These are phyloP conservation scores for Phytophthora chlamydospora DNA, from an alignment of 352 stramenopile species.

Conservation along the genomic window DNA sequence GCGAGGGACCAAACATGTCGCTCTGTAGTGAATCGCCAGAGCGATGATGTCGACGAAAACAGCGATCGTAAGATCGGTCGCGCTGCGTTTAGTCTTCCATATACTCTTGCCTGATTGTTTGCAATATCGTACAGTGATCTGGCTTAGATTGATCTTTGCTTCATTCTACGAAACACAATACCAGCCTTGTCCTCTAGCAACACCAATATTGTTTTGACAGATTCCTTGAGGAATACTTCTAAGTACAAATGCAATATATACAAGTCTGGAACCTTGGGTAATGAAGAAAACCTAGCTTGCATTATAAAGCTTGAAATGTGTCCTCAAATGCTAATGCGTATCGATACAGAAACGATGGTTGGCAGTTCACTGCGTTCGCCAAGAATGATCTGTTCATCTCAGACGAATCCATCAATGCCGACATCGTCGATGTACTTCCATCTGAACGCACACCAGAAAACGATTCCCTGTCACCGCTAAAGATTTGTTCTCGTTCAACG, in stretches of 20 bases:
- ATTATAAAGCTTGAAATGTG: conserved; percentile 21
- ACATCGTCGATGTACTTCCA: background rate
- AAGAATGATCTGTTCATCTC: conserved; percentile 20
- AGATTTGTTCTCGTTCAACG: conserved; percentile 18
- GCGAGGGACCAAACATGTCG: conserved; percentile 28
- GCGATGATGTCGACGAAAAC: conserved; percentile 9
- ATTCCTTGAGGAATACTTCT: no score
- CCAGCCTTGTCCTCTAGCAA: no score
- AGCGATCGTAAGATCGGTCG: conserved; percentile 10
- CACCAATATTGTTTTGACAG: no score
- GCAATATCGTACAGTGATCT: no score
- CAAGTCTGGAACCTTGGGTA: no score
- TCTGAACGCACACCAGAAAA: conserved; percentile 6
- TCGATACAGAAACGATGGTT: conserved; percentile 24
- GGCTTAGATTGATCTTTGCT: no score
- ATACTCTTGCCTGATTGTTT: no score
- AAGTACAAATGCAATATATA: no score
- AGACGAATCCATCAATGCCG: conserved; percentile 22
- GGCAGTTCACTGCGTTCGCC: conserved; percentile 19
- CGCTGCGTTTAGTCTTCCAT: conserved; percentile 5
- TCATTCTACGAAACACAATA: no score
- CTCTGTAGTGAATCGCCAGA: conserved; percentile 16
- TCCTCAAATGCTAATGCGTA: conserved; percentile 32
- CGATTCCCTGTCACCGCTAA: conserved; percentile 11
- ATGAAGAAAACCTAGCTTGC: no score